phyloP scores from a whole-genome alignment of 75 land plant genomes.

The Pinus taeda region DNA sequence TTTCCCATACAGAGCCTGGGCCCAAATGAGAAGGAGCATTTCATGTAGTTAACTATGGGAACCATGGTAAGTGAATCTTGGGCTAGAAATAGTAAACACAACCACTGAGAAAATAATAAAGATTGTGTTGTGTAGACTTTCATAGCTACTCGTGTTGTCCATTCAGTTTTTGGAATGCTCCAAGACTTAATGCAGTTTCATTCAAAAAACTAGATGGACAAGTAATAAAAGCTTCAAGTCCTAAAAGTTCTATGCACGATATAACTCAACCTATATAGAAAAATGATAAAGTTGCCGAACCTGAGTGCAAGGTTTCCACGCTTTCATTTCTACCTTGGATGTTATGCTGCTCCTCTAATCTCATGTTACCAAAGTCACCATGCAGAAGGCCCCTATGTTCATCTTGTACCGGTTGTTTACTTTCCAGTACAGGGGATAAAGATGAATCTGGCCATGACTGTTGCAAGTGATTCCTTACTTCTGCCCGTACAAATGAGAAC shows the following conservation, averaged over 20 bases:
- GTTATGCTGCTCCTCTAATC: neutral
- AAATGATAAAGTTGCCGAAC: slow-evolving; percentile 13
- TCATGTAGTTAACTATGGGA: neutral
- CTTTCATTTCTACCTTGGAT: slow-evolving; percentile 2
- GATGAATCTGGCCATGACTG: slow-evolving; percentile 19
- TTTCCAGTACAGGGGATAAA: slow-evolving; percentile 10
- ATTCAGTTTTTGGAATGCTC: too few species aligned
- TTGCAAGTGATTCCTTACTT: slow-evolving; percentile 20
- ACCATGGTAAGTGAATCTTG: neutral
- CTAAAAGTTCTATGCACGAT: neutral
- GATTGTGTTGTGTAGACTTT: slow-evolving; percentile 11
- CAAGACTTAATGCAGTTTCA: too few species aligned
- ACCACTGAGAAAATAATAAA: slow-evolving; percentile 10
- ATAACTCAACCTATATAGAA: neutral
- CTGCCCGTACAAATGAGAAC: slow-evolving; percentile 48
- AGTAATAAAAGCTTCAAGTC: too few species aligned
- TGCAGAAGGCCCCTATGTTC: slow-evolving; percentile 14
- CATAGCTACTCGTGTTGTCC: neutral
- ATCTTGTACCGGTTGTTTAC: slow-evolving; percentile 15
- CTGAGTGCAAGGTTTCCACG: slow-evolving; percentile 12
- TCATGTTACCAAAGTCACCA: slow-evolving; percentile 11
- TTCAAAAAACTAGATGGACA: too few species aligned
- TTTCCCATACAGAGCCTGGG: slow-evolving; percentile 13
- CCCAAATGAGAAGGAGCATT: neutral
- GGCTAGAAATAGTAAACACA: neutral